Evolutionary conservation across 2,329 filamentous ascomycete genomes (phyloP), one percentile per base, ranked within the genome.

Genomic region (Exophiala xenobiotica): DNA sequence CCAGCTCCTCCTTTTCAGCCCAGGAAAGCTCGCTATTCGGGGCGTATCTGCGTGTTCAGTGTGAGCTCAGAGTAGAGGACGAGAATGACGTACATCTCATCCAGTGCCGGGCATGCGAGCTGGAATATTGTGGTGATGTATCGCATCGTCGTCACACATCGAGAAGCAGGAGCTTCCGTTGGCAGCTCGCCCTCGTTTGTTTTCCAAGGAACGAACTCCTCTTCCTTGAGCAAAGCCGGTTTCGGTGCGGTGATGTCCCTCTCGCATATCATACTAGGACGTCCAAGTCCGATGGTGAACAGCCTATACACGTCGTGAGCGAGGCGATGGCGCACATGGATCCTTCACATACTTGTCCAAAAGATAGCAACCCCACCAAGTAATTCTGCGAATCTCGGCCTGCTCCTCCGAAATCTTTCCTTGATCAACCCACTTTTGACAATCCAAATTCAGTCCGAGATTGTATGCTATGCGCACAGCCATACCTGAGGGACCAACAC

Each of bases 331-430:
- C n/a, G n/a, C n/a, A n/a, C n/a, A n/a, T n/a, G n/a, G n/a, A n/a
- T n/a, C n/a, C n/a, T n/a, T n/a, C n/a, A n/a, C 12, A 20, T 22
- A 41, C 47, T 51, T 51, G 42, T 51, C 49, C 19, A 51, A 6
- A 22, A 51, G 14, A 35, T 51, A 51, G 42, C 18, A 23, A 19
- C 49, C 49, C 49, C 49, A 51, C 14, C n/a, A 51, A 14, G 49
- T 22, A 4, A 51, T 26, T 6, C 24, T 51, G 3, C 49, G 24
- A 11, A 26, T 26, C 18, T 51, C 49, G 4, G 7, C 42, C 9
- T 51, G 31, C 16, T 22, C 14, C 23, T 51, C 49, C 11, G 49
- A 40, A 23, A 51, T 46, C 22, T 22, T 6, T 19, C 14, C 12
- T 2, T 2, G 33, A 3, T 8, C 8, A 40, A 51, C 26, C n/a